Base-by-base conservation (phyloP, 2,329 filamentous ascomycete genomes). In the Colletotrichum sp. region DNA sequence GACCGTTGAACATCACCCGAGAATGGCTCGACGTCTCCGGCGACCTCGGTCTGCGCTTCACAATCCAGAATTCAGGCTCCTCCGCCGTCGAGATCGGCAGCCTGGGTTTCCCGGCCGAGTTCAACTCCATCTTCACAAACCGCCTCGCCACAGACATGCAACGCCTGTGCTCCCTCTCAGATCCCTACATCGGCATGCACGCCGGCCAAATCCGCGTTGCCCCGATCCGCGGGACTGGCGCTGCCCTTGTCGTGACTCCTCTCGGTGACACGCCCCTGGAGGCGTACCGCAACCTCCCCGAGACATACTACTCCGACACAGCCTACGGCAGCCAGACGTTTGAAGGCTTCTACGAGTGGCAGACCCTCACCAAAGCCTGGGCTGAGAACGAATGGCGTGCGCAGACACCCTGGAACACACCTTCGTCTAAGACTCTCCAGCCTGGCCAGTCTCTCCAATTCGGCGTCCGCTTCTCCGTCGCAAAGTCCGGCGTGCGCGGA, bases 341-440 rank as follows among this genome's bases (percentile, higher is more conserved):
- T 75, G 91, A 93, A 77, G 91, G 90, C 1, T 87, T 90, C 73
- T 92, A 92, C 76, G 90, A 92, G 77, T 93, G 90, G 90, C 88
- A 92, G 77, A 85, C 88, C 0, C 84, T 90, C 66, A 88, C 85
- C 18, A 85, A 87, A 73, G 90, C 90, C 0, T 92, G 87, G 82
- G 89, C 88, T 0, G 88, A 92, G 77, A 87, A 87, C 0, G 90
- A 92, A 78, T 93, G 91, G 91, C 84, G 82, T 1, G 79, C 72
- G 0, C 65, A 70, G 6, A 59, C 61, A 5, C 90, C 90, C 0
- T 93, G 91, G 91, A 92, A 92, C 77, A 36, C 81, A 6, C 85
- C 90, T 0, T 88, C 88, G 0, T 90, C 90, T 0, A 82, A 82
- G 48, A 83, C 80, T 0, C 80, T 92, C 3, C 77, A 83, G 21